Base-by-base conservation (phyloP, 441 rosid genomes). In the Capsella rubella region DNA sequence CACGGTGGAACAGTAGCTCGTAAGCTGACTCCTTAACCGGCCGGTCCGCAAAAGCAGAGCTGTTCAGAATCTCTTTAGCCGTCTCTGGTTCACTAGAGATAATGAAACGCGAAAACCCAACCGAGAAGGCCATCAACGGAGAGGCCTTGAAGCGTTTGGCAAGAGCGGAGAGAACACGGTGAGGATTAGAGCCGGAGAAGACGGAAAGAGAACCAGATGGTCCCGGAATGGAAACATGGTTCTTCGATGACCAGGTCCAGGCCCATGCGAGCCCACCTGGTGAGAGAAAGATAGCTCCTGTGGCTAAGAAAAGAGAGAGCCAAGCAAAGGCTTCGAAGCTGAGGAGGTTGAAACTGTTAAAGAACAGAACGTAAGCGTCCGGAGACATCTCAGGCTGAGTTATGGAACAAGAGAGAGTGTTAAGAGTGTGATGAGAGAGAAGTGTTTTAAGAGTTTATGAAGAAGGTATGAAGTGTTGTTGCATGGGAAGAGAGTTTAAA, bases 21-120 rank as follows among this genome's bases (percentile, higher is more conserved):
- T 89, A 92, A 27, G 95, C 93, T 0, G 97, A 90, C 66, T 92
- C 96, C 79, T 92, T 92, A n/a, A 92, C 75, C 3, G 97, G 96
- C 27, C 97, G 81, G 74, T 92, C 87, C 1, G 89, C 93, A 14
- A 92, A 92, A 67, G 93, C 88, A 4, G 95, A 80, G 79, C 90
- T 90, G 80, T 71, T 84, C 15, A 92, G 39, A 59, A 89, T 81
- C 78, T 90, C 97, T 56, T 78, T 89, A 6, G 93, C 95, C 0
- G 89, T 84, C 37, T 89, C 89, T n/a, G 95, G 90, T 49, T 92
- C 79, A 61, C 97, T 85, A 1, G 90, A 86, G 71, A 92, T 87
- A 11, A 92, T 45, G 15, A 92, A 90, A 35, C 96, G 89, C 5
- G 89, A 85, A 70, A 86, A 80, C 42, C 97, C 97, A 14, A 90